phyloP scores from a whole-genome alignment of 2,329 filamentous ascomycete species.

The Erysiphe pulchra region DNA sequence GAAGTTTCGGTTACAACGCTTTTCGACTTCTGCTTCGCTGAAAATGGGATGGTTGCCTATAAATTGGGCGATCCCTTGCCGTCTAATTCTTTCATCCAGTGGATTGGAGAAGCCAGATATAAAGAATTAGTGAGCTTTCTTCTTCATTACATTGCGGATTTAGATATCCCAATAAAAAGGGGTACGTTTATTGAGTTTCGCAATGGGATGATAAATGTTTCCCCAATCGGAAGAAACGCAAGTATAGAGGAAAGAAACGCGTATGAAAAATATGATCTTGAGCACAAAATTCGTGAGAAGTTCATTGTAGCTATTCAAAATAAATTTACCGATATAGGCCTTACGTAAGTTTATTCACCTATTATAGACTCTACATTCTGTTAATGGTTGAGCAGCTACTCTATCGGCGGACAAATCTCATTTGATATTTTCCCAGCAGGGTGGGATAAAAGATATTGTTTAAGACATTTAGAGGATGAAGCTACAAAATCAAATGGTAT shows the following conservation, averaged over 20 bases:
- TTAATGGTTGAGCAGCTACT: slow-evolving; percentile 33
- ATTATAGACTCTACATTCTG: neutral
- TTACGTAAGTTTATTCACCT: slow-evolving; percentile 37
- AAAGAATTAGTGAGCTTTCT: slow-evolving; percentile 53
- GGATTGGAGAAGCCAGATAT: slow-evolving; percentile 65
- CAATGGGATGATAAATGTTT: slow-evolving; percentile 78
- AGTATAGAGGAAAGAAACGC: slow-evolving; percentile 53
- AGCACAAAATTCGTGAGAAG: slow-evolving; percentile 47
- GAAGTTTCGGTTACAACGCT: slow-evolving; percentile 47
- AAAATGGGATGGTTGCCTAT: slow-evolving; percentile 86
- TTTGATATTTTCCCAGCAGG: slow-evolving; percentile 93
- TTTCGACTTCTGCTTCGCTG: slow-evolving; percentile 94
- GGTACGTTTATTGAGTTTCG: slow-evolving; percentile 75
- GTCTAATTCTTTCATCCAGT: slow-evolving; percentile 69
- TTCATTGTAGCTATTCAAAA: slow-evolving; percentile 57
- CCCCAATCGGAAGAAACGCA: slow-evolving; percentile 67
- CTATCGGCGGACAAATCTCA: slow-evolving; percentile 90
- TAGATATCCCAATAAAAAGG: slow-evolving; percentile 61
- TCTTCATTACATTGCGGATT: slow-evolving; percentile 61
- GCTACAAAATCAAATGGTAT: slow-evolving; percentile 42
- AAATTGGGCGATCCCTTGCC: slow-evolving; percentile 54
- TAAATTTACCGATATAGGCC: slow-evolving; percentile 56
- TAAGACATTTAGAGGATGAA: slow-evolving; percentile 65
- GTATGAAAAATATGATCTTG: slow-evolving; percentile 59
- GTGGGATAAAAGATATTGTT: slow-evolving; percentile 98